Evolutionary conservation across 768 basidiomycete species (phyloP).

Genomic region (Lanmaoa rubissima): DNA sequence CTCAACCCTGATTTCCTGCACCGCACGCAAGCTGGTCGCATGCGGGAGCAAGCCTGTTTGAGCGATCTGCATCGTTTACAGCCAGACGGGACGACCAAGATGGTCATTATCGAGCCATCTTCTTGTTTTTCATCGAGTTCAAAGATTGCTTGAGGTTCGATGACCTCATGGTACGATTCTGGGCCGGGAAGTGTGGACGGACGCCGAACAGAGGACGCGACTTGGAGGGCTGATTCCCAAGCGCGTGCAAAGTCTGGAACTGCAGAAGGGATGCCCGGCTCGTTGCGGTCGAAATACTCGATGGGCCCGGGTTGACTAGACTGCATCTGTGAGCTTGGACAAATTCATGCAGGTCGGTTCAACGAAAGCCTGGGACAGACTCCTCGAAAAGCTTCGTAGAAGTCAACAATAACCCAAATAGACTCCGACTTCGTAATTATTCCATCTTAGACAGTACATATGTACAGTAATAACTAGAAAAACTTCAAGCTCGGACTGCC

Average conservation of each 20-base stretch:
- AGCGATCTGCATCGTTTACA: slow-evolving; percentile 17
- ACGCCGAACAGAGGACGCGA: slow-evolving; percentile 26
- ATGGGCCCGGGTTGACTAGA: not conserved
- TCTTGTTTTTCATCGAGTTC: slow-evolving; percentile 21
- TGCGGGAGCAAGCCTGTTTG: slow-evolving; percentile 27
- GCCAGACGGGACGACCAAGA: slow-evolving; percentile 22
- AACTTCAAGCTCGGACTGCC: not conserved
- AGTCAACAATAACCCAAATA: not conserved
- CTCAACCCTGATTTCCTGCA: slow-evolving; percentile 7
- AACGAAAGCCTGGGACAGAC: not conserved
- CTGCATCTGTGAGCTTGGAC: slow-evolving; percentile 7
- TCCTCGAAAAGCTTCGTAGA: not conserved
- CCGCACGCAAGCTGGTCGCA: slow-evolving; percentile 23
- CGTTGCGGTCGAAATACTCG: not conserved
- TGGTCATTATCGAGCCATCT: slow-evolving; percentile 7
- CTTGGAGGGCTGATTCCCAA: slow-evolving; percentile 18
- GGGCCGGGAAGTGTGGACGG: slow-evolving; percentile 20
- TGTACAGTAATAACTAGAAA: not conserved
- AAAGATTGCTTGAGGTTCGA: slow-evolving; percentile 27
- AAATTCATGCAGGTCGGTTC: not conserved
- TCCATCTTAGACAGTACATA: not conserved
- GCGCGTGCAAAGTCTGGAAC: slow-evolving; percentile 19
- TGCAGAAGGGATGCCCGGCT: not conserved
- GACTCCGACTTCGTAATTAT: not conserved
- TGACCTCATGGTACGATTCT: slow-evolving; percentile 15